These are phyloP conservation scores for Aspergillus sp. DNA, from an alignment of 2,329 filamentous ascomycete species.

Conservation along the genomic window DNA sequence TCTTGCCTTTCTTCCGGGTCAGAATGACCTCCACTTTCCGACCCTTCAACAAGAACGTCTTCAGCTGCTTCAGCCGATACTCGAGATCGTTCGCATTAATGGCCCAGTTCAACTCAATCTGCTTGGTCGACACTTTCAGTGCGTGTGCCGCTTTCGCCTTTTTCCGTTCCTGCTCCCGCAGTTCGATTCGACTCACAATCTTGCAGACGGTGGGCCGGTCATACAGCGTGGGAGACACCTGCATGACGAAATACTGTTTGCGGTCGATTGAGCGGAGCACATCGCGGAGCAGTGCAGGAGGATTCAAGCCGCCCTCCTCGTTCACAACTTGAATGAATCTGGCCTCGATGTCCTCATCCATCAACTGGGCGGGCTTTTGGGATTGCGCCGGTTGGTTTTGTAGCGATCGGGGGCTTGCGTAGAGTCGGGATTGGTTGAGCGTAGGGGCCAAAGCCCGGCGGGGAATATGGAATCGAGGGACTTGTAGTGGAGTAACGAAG, in stretches of 20 bases:
- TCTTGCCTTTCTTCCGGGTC: conserved; percentile 64
- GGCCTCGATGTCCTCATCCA: conserved; percentile 36
- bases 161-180: conserved; percentile 47
- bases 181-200: conserved; percentile 60
- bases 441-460: conserved; percentile 8
- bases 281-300: conserved; percentile 26
- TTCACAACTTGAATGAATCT: conserved; percentile 36
- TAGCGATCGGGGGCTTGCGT: conserved; percentile 8
- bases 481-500: conserved; percentile 25
- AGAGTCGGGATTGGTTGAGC: conserved; percentile 17
- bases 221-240: conserved; percentile 41
- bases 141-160: conserved; percentile 40
- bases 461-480: conserved; percentile 14
- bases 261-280: conserved; percentile 50
- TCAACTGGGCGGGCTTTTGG: conserved; percentile 16
- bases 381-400: background rate
- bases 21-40: conserved; percentile 72
- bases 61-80: conserved; percentile 68
- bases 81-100: conserved; percentile 73
- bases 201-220: conserved; percentile 64
- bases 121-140: conserved; percentile 57
- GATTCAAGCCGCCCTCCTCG: conserved; percentile 30
- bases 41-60: conserved; percentile 70
- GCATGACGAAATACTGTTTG: conserved; percentile 51
- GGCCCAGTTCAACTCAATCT: conserved; percentile 87